Evolutionary conservation across 257 asterid genomes (phyloP).

Genomic region (Gynochthodes officinalis): DNA sequence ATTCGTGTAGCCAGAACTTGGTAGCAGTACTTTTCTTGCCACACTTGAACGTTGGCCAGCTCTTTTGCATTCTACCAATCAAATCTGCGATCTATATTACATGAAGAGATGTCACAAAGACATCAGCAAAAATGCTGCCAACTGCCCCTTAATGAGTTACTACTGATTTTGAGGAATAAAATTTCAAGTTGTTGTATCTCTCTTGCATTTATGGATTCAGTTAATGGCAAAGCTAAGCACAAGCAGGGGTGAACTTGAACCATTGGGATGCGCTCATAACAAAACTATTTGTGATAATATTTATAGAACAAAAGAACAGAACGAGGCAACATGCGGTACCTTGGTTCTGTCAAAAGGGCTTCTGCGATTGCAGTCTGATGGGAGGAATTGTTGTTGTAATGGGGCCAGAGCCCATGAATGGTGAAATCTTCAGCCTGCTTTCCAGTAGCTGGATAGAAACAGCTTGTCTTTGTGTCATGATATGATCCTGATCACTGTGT

Average conservation of each 20-base stretch:
- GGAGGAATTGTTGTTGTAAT: not conserved
- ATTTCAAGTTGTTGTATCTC: not conserved
- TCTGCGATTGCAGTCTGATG: not conserved
- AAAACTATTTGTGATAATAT: not conserved
- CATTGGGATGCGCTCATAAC: not conserved
- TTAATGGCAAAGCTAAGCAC: too few relatives aligned
- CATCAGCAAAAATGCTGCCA: too few relatives aligned
- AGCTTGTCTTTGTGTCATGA: constrained; percentile 1
- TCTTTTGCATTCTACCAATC: constrained; percentile 19
- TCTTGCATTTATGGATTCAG: too few relatives aligned
- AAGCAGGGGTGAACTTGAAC: not conserved
- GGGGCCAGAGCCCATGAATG: constrained; percentile 7
- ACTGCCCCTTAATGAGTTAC: too few relatives aligned
- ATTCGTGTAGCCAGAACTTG: constrained; percentile 20
- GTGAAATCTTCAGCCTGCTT: not conserved
- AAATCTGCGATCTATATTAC: constrained; percentile 21
- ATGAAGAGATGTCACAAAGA: not conserved
- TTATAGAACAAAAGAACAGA: not conserved
- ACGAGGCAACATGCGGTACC: not conserved
- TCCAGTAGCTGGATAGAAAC: constrained; percentile 8
- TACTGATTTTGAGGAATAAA: not conserved
- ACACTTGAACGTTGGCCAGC: constrained; percentile 28
- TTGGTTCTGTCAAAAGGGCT: not conserved
- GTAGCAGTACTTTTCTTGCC: constrained; percentile 10
- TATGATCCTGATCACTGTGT: constrained; percentile 1